Conservation (phyloP, 129 eudicot species). For the Scalesia atractyloides region DNA sequence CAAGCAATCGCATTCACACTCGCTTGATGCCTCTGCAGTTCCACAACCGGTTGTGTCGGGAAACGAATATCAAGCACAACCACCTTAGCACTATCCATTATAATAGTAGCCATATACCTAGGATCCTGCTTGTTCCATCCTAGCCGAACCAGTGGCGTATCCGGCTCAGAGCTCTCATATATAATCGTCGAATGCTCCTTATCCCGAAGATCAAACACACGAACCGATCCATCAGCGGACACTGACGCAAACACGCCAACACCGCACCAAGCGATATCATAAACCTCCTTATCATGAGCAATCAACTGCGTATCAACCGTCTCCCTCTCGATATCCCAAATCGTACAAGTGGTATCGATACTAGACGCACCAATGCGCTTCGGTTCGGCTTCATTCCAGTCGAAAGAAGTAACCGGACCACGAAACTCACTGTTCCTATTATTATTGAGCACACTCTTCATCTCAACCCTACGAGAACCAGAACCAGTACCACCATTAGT, state of each 20-base stretch:
- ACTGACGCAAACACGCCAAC: conserved; percentile 96
- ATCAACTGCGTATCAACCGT: conserved; percentile 86
- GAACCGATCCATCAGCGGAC: conserved; percentile 83
- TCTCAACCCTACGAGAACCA: conserved; percentile 54
- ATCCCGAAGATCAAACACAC: conserved; percentile 88
- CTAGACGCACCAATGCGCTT: conserved; percentile 78
- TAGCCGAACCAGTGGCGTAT: conserved; percentile 74
- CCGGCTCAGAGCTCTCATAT: conserved; percentile 89
- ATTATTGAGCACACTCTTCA: conserved; percentile 64
- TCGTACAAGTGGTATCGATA: conserved; percentile 87
- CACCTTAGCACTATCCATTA: conserved; percentile 90
- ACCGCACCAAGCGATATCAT: conserved; percentile 94
- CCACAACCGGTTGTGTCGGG: conserved; percentile 85
- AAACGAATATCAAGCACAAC: conserved; percentile 88
- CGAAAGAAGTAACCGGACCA: conserved; percentile 87
- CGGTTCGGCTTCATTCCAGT: conserved; percentile 96
- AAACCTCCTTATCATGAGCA: conserved; percentile 96
- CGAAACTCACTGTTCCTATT: conserved; percentile 78
- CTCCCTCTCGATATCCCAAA: conserved; percentile 88
- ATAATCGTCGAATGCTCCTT: conserved; percentile 91
- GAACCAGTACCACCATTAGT: neutral
- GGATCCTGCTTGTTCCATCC: conserved; percentile 99
- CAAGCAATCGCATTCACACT: conserved; percentile 92
- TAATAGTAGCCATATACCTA: conserved; percentile 91
- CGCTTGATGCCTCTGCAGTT: conserved; percentile 87